Evolutionary conservation across 768 basidiomycete genomes (phyloP).

Genomic region (Amanita inopinata): DNA sequence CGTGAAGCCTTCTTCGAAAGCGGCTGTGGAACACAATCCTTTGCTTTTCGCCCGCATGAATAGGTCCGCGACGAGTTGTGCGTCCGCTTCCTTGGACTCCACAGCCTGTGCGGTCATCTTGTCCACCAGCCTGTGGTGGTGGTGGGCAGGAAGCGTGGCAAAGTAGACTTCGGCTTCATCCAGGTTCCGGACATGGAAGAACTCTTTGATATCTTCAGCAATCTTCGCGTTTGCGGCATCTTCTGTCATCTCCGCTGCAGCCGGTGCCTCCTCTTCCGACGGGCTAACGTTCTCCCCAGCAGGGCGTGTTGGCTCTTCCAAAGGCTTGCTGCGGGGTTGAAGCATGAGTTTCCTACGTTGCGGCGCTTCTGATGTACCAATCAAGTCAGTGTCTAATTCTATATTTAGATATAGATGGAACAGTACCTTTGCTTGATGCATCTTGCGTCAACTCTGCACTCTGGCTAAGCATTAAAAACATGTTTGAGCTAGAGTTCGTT

Average conservation of each 20-base stretch:
- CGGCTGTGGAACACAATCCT: conserved; percentile 43
- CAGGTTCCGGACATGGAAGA: conserved; percentile 74
- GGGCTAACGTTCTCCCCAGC: conserved; percentile 41
- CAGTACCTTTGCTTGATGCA: conserved; percentile 37
- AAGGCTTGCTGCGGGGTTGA: conserved; percentile 66
- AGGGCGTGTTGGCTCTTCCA: conserved; percentile 38
- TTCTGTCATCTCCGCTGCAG: conserved; percentile 45
- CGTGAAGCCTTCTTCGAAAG: conserved; percentile 69
- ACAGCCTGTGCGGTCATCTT: conserved; percentile 66
- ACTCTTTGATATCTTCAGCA: conserved; percentile 75
- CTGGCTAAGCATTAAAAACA: conserved; percentile 82
- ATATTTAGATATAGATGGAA: neutral
- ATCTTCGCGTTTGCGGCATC: conserved; percentile 68
- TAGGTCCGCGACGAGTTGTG: conserved; percentile 66
- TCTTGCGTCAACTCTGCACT: conserved; percentile 52
- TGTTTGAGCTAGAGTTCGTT: conserved; percentile 72
- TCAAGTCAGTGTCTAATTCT: conserved; percentile 6
- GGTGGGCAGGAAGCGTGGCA: conserved; percentile 52
- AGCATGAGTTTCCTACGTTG: conserved; percentile 69
- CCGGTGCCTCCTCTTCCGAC: conserved; percentile 35
- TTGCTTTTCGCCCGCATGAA: conserved; percentile 56
- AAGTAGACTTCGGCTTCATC: conserved; percentile 88
- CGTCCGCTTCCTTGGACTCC: conserved; percentile 76
- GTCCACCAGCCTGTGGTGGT: conserved; percentile 61
- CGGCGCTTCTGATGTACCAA: conserved; percentile 35